These are phyloP conservation scores for Leccinum incarnatum DNA, from an alignment of 768 basidiomycete species.

Conservation along the genomic window DNA sequence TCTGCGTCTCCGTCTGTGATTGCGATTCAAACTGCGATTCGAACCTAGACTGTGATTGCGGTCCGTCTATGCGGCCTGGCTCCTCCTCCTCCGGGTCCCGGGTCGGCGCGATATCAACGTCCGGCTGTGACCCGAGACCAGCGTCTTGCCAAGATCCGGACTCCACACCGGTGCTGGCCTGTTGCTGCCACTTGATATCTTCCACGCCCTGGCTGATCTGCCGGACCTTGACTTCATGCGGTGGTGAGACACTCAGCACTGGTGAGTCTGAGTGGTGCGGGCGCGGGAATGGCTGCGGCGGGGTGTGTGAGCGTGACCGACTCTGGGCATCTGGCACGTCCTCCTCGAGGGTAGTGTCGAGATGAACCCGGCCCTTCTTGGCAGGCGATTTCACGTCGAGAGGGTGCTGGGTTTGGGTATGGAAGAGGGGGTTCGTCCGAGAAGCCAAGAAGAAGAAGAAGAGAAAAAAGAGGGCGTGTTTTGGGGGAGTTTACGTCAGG, in stretches of 20 bases:
- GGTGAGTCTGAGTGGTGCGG: conserved; percentile 28
- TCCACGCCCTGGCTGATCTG: conserved; percentile 80
- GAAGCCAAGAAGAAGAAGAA: background rate
- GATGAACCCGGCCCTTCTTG: conserved; percentile 69
- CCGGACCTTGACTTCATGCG: conserved; percentile 72
- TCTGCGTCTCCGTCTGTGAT: background rate
- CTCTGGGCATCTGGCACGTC: background rate
- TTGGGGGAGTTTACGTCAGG: conserved; percentile 28
- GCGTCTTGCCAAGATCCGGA: conserved; percentile 10
- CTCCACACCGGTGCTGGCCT: conserved; percentile 5
- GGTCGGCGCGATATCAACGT: conserved; percentile 1
- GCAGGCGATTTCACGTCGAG: conserved; percentile 57
- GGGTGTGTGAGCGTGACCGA: conserved; percentile 57
- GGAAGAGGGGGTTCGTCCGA: background rate
- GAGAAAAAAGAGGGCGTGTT: conserved; percentile 17
- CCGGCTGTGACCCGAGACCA: conserved; percentile 5
- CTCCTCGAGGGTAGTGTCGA: conserved; percentile 39
- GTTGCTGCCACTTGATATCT: conserved; percentile 68
- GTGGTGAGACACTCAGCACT: conserved; percentile 56
- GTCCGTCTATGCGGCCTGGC: background rate
- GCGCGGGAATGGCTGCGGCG: conserved; percentile 30
- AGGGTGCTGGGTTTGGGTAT: conserved; percentile 26
- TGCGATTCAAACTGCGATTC: background rate
- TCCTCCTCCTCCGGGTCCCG: conserved; percentile 5
- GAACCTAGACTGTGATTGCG: background rate